Evolutionary conservation across 108 stramenopile species (phyloP).

Genomic region (Nitzschia sp.): DNA sequence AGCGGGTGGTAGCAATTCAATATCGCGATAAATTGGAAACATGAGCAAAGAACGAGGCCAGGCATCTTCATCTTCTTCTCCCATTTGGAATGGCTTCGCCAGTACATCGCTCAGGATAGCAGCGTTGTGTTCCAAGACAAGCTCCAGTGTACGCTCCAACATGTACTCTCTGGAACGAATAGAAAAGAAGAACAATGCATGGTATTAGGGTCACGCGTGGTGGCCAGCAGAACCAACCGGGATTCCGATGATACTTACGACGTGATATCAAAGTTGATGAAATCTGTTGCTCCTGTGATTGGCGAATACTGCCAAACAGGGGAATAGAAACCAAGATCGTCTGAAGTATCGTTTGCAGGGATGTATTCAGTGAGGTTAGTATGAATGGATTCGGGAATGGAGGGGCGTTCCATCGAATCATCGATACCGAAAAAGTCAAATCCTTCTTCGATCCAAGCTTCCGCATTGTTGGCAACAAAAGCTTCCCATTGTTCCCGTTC

Average conservation of each 20-base stretch:
- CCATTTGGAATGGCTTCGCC: neutral
- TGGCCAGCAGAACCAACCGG: neutral
- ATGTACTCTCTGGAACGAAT: neutral
- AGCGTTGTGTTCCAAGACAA: neutral
- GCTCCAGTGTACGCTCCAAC: neutral
- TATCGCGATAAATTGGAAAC: neutral
- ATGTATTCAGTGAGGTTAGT: neutral
- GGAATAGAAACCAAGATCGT: neutral
- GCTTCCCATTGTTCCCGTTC: conserved; percentile 2
- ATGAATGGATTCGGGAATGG: no score
- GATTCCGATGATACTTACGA: neutral
- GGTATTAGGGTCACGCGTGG: neutral
- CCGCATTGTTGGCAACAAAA: neutral
- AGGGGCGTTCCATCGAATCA: neutral
- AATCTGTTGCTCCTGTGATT: neutral
- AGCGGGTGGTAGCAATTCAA: neutral
- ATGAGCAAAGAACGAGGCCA: neutral
- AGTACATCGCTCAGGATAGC: conserved; percentile 3
- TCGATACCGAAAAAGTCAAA: neutral
- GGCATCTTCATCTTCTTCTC: neutral
- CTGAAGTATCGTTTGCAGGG: neutral
- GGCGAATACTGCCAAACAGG: conserved; percentile 4
- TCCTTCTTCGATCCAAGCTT: neutral
- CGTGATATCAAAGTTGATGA: neutral
- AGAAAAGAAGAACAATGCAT: neutral